These are phyloP conservation scores for Cladosporium colombiae DNA, from an alignment of 2,329 filamentous ascomycete species.

Conservation along the genomic window DNA sequence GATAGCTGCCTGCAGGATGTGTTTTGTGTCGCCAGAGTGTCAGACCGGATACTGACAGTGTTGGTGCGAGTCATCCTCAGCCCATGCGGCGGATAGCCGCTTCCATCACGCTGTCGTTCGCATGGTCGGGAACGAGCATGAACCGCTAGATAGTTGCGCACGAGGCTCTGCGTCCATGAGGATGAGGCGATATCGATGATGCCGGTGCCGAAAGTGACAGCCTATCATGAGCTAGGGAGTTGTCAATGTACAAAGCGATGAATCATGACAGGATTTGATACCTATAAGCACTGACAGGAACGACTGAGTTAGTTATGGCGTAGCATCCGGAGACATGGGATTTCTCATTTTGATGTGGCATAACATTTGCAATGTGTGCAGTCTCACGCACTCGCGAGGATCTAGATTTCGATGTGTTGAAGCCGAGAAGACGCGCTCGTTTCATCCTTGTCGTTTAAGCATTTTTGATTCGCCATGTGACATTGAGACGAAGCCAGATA, in stretches of 20 bases:
- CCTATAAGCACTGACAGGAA: background rate
- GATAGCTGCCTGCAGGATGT: conserved; percentile 15
- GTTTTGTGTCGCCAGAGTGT: conserved; percentile 20
- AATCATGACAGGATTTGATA: background rate
- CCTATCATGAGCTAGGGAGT: background rate
- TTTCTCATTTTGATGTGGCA: background rate
- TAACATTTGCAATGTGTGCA: background rate
- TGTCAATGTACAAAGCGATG: background rate
- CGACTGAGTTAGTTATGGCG: background rate
- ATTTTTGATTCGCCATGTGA: background rate
- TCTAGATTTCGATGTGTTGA: background rate
- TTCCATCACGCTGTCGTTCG: conserved; percentile 13
- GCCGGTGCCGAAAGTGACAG: background rate
- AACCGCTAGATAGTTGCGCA: background rate
- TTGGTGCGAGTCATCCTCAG: conserved; percentile 20
- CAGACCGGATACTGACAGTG: conserved; percentile 15
- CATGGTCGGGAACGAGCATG: conserved; percentile 11
- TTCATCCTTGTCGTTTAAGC: background rate
- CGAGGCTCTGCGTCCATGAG: background rate
- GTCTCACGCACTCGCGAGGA: background rate
- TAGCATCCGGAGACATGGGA: background rate
- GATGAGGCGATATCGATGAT: background rate
- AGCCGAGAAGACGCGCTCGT: background rate
- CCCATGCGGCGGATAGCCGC: conserved; percentile 2
- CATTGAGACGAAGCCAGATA: background rate